Evolutionary conservation across 2,329 filamentous ascomycete species (phyloP).

Genomic region (Coleophoma eucalyptorum): DNA sequence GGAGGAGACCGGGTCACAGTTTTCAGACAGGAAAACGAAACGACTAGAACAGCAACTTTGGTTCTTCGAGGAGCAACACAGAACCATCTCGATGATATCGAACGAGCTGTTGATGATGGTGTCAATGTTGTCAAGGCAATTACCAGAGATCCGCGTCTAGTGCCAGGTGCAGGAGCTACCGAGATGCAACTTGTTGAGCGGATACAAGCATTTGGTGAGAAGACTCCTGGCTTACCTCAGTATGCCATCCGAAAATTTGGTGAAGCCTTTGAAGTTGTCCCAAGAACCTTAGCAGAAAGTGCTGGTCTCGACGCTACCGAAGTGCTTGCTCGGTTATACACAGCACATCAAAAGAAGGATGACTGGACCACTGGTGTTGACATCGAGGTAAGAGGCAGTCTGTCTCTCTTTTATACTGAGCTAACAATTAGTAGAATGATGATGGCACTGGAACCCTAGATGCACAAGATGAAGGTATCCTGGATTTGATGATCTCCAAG

Average conservation of each 20-base stretch:
- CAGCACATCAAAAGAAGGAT: conserved; percentile 84
- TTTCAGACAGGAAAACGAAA: conserved; percentile 93
- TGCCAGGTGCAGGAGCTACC: conserved; percentile 90
- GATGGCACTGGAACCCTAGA: conserved; percentile 79
- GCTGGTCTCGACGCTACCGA: conserved; percentile 97
- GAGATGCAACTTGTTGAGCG: conserved; percentile 93
- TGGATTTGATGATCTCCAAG: conserved; percentile 90
- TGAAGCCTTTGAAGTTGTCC: conserved; percentile 96
- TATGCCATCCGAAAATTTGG: conserved; percentile 97
- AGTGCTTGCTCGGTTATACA: conserved; percentile 86
- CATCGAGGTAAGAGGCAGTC: conserved; percentile 59
- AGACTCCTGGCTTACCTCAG: conserved; percentile 87
- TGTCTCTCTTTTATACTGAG: background rate
- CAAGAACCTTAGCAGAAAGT: conserved; percentile 89
- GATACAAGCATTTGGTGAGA: conserved; percentile 86
- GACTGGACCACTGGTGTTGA: conserved; percentile 92
- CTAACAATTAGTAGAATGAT: conserved; percentile 52
- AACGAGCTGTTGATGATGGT: conserved; percentile 94
- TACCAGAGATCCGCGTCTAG: conserved; percentile 85
- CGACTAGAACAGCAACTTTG: conserved; percentile 88
- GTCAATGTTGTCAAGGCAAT: conserved; percentile 99
- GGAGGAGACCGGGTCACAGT: conserved; percentile 97
- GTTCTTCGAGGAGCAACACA: conserved; percentile 94
- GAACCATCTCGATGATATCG: conserved; percentile 95
- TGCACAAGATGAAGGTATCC: conserved; percentile 80